phyloP scores from a whole-genome alignment of 139 green algal genomes.

The Coelastrella sp. region DNA sequence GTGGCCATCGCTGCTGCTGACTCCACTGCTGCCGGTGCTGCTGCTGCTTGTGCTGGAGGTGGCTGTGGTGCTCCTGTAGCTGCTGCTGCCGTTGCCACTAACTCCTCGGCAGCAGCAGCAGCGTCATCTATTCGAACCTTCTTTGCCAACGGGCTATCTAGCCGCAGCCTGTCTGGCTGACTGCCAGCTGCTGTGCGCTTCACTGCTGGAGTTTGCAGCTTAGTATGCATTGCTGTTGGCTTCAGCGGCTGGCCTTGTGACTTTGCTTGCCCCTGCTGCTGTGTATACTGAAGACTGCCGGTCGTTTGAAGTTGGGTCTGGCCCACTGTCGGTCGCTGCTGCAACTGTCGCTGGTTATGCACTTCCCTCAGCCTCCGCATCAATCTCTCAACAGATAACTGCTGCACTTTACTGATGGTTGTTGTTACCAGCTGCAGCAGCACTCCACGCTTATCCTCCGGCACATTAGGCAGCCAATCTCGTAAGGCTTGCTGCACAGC shows the following conservation, averaged over 20 bases:
- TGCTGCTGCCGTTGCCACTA: neutral
- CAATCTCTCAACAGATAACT: no score
- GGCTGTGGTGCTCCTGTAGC: neutral
- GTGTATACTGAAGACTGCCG: neutral
- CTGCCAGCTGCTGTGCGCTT: neutral
- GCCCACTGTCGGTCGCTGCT: no score
- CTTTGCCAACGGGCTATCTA: neutral
- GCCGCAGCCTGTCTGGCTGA: neutral
- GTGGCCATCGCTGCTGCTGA: no score
- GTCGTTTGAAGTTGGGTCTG: no score
- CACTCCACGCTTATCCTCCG: no score
- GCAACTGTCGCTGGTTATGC: no score
- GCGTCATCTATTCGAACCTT: neutral
- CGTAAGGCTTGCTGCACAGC: no score
- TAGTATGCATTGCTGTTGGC: neutral
- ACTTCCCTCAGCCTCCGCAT: no score
- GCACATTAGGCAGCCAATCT: no score
- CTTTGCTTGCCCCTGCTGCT: no score
- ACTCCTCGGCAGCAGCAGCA: neutral
- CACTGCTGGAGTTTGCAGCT: neutral
- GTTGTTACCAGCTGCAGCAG: no score
- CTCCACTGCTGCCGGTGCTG: neutral
- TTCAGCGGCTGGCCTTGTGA: neutral
- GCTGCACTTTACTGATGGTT: no score
- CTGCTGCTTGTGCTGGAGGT: neutral